Base-by-base conservation (phyloP, 2,329 filamentous ascomycete genomes). In the Neospermospora avenae region DNA sequence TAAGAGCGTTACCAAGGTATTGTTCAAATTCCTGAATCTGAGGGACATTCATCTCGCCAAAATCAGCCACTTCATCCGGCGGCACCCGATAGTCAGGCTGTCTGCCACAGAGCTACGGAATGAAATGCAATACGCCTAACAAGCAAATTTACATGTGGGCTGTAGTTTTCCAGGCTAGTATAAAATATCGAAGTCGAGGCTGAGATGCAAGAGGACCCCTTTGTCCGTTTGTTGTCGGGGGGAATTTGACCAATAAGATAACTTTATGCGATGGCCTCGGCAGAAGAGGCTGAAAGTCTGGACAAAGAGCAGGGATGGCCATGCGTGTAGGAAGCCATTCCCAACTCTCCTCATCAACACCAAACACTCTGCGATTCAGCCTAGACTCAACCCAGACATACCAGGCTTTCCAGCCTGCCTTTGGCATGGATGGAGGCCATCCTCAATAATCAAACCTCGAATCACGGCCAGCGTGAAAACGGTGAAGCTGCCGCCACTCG, bases 341-440 rank as follows among this genome's bases (percentile, higher is more conserved):
- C 44, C 44, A 56, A 54, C 18, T 25, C 20, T 28, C 49, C 11
- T 44, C 51, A 42, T 60, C 62, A 66, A 66, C 54, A 60, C 59
- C 65, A 66, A 62, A 65, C 58, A 35, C 35, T 22, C 42, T 28
- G 25, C 14, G 28, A 20, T 46, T 42, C 53, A 45, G 39, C 22
- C 37, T 45, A 34, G 39, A 45, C 42, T 41, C 44, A 57, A 48
- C 42, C 44, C 31, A 57, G 45, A 48, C 55, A 39, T 41, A 24
- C 39, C 39, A 55, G 45, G 54, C 46, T 55, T 20, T 34, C 48
- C 45, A 60, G 58, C 58, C 46, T 60, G 58, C 58, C 46, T 52
- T 57, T 57, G 55, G 41, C 42, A 67, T 59, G 57, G 57, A 59
- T 59, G 57, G 57, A 59, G 28, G 52, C 57, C 34, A 54, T 48